Evolutionary conservation across 2,329 filamentous ascomycete species (phyloP), one percentile per base, ranked within the genome.

Genomic region (Cordyceps farinosa): DNA sequence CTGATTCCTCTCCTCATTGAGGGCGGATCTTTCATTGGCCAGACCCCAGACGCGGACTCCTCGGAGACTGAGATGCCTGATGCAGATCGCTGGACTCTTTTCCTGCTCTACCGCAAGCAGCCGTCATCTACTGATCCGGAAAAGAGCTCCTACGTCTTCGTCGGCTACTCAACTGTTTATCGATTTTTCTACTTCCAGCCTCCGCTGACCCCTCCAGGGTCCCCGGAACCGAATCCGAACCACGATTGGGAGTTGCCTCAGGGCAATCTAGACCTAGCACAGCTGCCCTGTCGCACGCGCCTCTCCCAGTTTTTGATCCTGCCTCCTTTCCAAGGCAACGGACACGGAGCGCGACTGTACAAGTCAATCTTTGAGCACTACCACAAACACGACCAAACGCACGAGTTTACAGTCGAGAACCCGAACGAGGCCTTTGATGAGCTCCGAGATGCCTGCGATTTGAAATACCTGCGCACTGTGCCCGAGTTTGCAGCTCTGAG

Each of bases 251-350:
- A 81, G 72, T 70, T 84, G 64, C 74, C 78, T 58, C 64, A 73
- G 67, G 70, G 78, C 45, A 74, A 83, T 38, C 74, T 83, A 53
- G 76, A 81, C 53, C 79, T 88, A 67, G 74, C 84, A 5, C 78
- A 88, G 55, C 82, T 93, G 2, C 89, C 91, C 13, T 90, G 89
- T 69, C 87, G 94, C 45, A 87, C 91, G 65, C 85, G 96, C 51
- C 91, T 99, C 67, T 96, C 94, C 0, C 95, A 99, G 74, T 98
- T 98, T 75, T 73, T 99, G 65, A 88, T 99, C 66, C 81, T 99
- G 11, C 93, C 93, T 2, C 90, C 92, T 6, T 96, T 92, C 75
- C 93, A 97, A 73, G 83, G 85, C 65, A 85, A 87, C 65, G 92
- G 92, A 17, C 87, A 94, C 56, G 95, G 94, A 42, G 84, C 87